Percentiles rank a stretch among this genome's conserved stretches.
Conservation (phyloP, 495 filamentous ascomycete genomes). For the Aspergillus saccharolyticus region DNA sequence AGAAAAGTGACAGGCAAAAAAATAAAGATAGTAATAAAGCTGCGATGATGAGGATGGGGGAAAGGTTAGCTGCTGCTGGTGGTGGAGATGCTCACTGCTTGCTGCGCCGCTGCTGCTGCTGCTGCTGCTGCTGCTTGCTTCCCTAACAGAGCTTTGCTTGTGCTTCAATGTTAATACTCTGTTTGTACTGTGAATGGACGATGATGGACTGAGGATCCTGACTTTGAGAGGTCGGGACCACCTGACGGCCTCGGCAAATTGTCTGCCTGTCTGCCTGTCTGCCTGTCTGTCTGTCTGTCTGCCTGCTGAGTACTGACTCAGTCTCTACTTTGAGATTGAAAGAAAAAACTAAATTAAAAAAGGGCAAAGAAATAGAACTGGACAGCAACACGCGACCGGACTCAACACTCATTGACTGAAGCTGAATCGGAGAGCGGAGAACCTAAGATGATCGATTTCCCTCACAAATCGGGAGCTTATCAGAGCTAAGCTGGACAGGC, state of each 20-base stretch:
- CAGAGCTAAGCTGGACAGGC: not conserved
- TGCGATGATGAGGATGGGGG: no score
- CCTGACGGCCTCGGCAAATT: conserved; percentile 27
- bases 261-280: not conserved
- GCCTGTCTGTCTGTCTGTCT: not conserved
- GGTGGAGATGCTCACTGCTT: not conserved
- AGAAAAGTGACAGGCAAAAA: not conserved
- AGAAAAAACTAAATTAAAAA: no score
- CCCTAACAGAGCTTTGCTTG: not conserved
- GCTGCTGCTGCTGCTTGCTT: not conserved
- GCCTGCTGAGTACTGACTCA: no score
- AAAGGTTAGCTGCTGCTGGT: no score
- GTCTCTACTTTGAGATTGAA: no score
- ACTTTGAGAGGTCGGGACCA: conserved; percentile 22
- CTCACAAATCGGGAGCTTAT: not conserved
- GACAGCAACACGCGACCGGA: conserved; percentile 17
- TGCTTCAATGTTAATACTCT: conserved; percentile 8
- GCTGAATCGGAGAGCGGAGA: not conserved
- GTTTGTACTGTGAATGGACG: no score
- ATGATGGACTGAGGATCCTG: conserved; percentile 20
- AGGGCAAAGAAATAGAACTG: not conserved
- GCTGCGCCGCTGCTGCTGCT: not conserved
- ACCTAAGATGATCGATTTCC: not conserved
- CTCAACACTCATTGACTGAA: not conserved
- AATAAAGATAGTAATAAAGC: not conserved